A percentile compares a stretch with the other conserved stretches of the same genome.
Evolutionary conservation across 2,329 filamentous ascomycete species (phyloP).

Genomic region (Cordyceps pruinosa): DNA sequence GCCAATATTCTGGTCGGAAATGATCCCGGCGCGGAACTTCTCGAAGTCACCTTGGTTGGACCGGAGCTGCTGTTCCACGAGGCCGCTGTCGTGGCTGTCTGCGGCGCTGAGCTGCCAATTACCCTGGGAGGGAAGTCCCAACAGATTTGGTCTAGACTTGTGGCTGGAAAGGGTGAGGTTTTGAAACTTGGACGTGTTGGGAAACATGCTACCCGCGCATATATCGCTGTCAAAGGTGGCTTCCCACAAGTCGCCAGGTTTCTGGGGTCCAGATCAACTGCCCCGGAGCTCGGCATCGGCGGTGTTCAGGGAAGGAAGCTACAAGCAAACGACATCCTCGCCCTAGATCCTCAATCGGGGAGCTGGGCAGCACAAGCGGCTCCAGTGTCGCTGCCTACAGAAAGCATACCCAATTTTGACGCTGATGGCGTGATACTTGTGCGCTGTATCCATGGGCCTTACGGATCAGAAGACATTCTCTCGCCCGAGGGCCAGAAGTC

Average conservation of each 20-base stretch:
- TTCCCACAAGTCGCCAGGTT: constrained; percentile 41
- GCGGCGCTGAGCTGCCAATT: constrained; percentile 47
- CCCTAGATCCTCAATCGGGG: constrained; percentile 25
- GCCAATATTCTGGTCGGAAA: constrained; percentile 57
- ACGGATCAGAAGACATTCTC: constrained; percentile 26
- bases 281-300: constrained; percentile 49
- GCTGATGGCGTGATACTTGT: not conserved
- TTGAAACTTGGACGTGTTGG: constrained; percentile 48
- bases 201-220: constrained; percentile 46
- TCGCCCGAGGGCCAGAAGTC: constrained; percentile 44
- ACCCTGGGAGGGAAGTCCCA: constrained; percentile 41
- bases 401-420: constrained; percentile 15
- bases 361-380: constrained; percentile 7
- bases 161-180: constrained; percentile 37
- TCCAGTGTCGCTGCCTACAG: constrained; percentile 9
- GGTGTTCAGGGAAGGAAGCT: constrained; percentile 53
- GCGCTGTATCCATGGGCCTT: constrained; percentile 24
- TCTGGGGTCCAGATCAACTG: constrained; percentile 53
- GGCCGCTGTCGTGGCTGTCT: constrained; percentile 48
- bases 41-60: constrained; percentile 55
- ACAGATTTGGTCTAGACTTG: constrained; percentile 49
- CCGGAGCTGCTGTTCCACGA: constrained; percentile 51
- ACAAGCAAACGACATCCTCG: constrained; percentile 45
- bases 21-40: constrained; percentile 38
- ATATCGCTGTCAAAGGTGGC: constrained; percentile 45